phyloP scores from a whole-genome alignment of 495 filamentous ascomycete species.

The Talaromyces wortmannii region DNA sequence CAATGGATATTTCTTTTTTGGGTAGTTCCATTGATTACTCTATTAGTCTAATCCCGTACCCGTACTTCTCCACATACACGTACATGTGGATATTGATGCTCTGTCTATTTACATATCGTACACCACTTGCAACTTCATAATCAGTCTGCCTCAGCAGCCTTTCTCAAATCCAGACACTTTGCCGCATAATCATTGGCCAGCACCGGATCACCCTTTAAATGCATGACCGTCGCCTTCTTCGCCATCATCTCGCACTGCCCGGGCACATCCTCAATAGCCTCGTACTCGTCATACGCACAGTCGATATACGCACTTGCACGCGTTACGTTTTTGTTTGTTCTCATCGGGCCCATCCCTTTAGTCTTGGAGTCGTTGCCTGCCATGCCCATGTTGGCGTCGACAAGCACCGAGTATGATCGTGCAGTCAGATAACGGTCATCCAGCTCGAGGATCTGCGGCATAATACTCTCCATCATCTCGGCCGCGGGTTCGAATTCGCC shows the following conservation, averaged over 20 bases:
- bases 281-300: constrained; percentile 59
- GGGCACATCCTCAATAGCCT: constrained; percentile 63
- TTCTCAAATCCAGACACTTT: constrained; percentile 57
- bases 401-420: constrained; percentile 65
- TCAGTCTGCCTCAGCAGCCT: not conserved
- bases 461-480: constrained; percentile 60
- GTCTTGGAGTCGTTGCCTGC: constrained; percentile 43
- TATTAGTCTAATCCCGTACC: no score
- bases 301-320: constrained; percentile 63
- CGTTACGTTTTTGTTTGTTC: constrained; percentile 52
- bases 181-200: constrained; percentile 71
- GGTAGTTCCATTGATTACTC: no score
- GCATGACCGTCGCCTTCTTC: constrained; percentile 78
- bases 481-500: constrained; percentile 68
- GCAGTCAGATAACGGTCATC: constrained; percentile 60
- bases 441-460: constrained; percentile 78
- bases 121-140: no score
- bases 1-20: no score
- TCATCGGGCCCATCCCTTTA: not conserved
- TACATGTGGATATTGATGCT: no score
- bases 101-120: no score
- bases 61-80: no score
- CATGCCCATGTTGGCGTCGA: constrained; percentile 77
- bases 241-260: constrained; percentile 80
- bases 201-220: constrained; percentile 61